Percentiles rank a stretch among this genome's conserved stretches.
phyloP scores from a whole-genome alignment of 805 yeast species.

The Kazachstania psychrophila region DNA sequence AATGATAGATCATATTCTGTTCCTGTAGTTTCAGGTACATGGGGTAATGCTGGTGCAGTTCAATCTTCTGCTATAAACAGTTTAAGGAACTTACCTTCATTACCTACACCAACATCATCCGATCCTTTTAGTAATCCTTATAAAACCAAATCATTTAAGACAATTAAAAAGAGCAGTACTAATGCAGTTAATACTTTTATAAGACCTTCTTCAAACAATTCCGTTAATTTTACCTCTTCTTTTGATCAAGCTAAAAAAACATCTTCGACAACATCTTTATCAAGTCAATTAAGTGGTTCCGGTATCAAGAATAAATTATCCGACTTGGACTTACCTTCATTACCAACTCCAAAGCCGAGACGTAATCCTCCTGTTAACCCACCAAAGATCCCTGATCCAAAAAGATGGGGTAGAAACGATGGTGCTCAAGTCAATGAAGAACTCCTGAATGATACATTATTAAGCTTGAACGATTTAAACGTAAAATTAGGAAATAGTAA shows the following conservation, averaged over 20 bases:
- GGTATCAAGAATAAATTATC: slow-evolving; percentile 13
- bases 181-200: slow-evolving; percentile 4
- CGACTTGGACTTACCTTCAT: slow-evolving; percentile 39
- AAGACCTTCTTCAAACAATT: slow-evolving; percentile 14
- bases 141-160: slow-evolving; percentile 4
- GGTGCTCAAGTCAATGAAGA: slow-evolving; percentile 1
- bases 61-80: slow-evolving; percentile 6
- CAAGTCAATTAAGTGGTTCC: not conserved
- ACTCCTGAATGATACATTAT: slow-evolving; percentile 4
- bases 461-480: not conserved
- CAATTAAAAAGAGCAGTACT: slow-evolving; percentile 1
- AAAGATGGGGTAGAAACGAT: slow-evolving; percentile 27
- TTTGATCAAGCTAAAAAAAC: slow-evolving; percentile 24
- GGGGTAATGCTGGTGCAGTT: slow-evolving; percentile 19
- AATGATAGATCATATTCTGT: slow-evolving; percentile 11
- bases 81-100: slow-evolving; percentile 28
- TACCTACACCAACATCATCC: slow-evolving; percentile 16
- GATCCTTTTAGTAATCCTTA: slow-evolving; percentile 16
- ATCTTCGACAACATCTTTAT: slow-evolving; percentile 14
- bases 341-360: slow-evolving; percentile 30
- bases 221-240: slow-evolving; percentile 21
- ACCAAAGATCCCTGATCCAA: slow-evolving; percentile 28
- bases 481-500: slow-evolving; percentile 11
- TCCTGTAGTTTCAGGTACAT: slow-evolving; percentile 20
- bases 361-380: slow-evolving; percentile 51